Conservation (phyloP, 2,329 filamentous ascomycete genomes). For the Fusarium sp. region DNA sequence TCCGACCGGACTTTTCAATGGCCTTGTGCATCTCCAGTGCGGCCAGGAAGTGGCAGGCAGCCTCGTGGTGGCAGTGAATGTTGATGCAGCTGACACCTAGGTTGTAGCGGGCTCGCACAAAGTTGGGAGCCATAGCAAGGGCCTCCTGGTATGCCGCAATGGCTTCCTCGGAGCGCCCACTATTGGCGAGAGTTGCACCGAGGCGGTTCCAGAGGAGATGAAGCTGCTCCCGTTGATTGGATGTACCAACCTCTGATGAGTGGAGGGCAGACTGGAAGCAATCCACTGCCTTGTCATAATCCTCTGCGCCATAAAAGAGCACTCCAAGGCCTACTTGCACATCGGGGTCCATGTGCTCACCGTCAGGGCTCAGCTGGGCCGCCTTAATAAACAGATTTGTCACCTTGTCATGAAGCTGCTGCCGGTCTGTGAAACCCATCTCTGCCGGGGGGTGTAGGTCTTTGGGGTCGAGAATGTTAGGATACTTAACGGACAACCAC, state of each 20-base stretch:
- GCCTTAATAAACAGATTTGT: constrained; percentile 91
- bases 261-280: constrained; percentile 95
- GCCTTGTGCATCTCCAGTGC: constrained; percentile 96
- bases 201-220: constrained; percentile 98
- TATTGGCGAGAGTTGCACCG: constrained; percentile 95
- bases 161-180: constrained; percentile 90
- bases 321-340: constrained; percentile 97
- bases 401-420: constrained; percentile 88
- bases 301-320: constrained; percentile 96
- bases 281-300: constrained; percentile 98
- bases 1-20: constrained; percentile 84
- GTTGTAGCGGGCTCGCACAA: constrained; percentile 96
- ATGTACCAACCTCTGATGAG: constrained; percentile 82
- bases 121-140: constrained; percentile 89
- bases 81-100: constrained; percentile 97
- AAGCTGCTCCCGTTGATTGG: constrained; percentile 85
- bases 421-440: constrained; percentile 92
- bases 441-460: constrained; percentile 80
- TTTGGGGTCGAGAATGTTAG: constrained; percentile 77
- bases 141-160: constrained; percentile 97
- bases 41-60: constrained; percentile 89
- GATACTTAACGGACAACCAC: constrained; percentile 97
- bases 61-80: constrained; percentile 93
- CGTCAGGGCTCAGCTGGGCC: constrained; percentile 89
- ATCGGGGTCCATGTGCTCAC: constrained; percentile 96